Conservation (phyloP, 169 alveolate species). For the Plasmodium gallinaceum region DNA sequence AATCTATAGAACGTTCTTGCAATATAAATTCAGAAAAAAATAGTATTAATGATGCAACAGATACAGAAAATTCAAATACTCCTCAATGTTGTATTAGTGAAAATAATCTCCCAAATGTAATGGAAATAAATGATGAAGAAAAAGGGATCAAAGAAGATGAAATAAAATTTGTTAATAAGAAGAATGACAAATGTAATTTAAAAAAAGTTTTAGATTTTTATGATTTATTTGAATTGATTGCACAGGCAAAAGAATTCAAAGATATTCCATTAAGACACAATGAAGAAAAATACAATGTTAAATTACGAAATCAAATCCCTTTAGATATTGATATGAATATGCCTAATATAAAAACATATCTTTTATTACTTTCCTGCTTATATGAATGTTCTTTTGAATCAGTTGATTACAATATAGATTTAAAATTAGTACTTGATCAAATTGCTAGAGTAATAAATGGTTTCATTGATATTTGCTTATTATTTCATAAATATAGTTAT, state of each 20-base stretch:
- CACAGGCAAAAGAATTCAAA: conserved; percentile 92
- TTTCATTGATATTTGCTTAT: conserved; percentile 84
- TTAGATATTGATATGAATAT: conserved; percentile 90
- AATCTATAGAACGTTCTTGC: conserved; percentile 7
- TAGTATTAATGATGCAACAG: background rate
- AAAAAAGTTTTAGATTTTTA: conserved; percentile 80
- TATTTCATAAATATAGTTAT: conserved; percentile 59
- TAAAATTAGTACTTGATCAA: conserved; percentile 90
- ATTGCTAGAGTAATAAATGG: conserved; percentile 89
- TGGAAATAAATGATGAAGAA: background rate
- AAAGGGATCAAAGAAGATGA: background rate
- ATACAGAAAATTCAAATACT: background rate
- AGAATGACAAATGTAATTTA: conserved; percentile 62
- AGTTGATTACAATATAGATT: conserved; percentile 91
- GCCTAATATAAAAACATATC: conserved; percentile 93
- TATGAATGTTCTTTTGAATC: conserved; percentile 90
- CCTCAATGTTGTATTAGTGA: background rate
- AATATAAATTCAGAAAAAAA: background rate
- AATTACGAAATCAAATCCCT: conserved; percentile 90
- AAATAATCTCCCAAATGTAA: background rate
- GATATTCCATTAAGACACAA: conserved; percentile 95
- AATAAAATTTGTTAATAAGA: conserved; percentile 9
- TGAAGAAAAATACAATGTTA: conserved; percentile 94
- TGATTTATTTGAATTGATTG: conserved; percentile 83
- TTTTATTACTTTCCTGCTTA: conserved; percentile 87